Evolutionary conservation across 2,329 filamentous ascomycete genomes (phyloP).

Genomic region (Alternaria conjuncta): DNA sequence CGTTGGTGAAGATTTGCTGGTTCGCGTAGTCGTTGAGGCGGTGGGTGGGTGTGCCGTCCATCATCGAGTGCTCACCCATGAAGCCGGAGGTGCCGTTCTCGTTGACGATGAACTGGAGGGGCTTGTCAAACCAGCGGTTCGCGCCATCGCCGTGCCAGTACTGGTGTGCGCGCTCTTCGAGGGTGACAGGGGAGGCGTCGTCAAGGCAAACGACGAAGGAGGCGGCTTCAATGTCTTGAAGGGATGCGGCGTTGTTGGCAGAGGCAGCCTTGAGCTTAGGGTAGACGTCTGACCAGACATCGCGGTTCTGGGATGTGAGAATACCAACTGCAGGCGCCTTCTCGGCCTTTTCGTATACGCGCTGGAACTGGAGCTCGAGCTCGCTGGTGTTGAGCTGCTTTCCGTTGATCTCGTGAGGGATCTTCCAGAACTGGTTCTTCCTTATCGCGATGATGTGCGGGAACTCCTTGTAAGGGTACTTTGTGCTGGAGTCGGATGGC

Average conservation of each 20-base stretch:
- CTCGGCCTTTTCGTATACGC: constrained; percentile 76
- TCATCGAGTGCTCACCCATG: constrained; percentile 99
- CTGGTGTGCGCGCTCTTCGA: constrained; percentile 92
- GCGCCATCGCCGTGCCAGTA: constrained; percentile 98
- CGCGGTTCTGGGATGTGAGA: constrained; percentile 90
- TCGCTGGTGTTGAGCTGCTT: constrained; percentile 87
- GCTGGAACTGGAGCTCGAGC: constrained; percentile 86
- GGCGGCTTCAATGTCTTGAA: constrained; percentile 84
- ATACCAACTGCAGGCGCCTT: constrained; percentile 76
- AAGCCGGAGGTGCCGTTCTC: constrained; percentile 98
- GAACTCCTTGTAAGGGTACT: constrained; percentile 76
- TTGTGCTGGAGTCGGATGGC: constrained; percentile 81
- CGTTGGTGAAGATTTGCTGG: constrained; percentile 90
- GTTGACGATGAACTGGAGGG: constrained; percentile 95
- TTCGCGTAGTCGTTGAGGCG: constrained; percentile 95
- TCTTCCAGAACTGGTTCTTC: constrained; percentile 98
- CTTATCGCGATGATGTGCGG: constrained; percentile 89
- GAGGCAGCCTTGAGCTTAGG: constrained; percentile 73
- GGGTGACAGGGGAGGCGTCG: constrained; percentile 86
- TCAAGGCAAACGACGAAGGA: constrained; percentile 94
- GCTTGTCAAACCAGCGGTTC: constrained; percentile 99
- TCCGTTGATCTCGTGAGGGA: constrained; percentile 79
- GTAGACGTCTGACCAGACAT: constrained; percentile 81
- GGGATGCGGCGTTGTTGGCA: constrained; percentile 75
- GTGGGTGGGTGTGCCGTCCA: constrained; percentile 98